A percentile compares a stretch with the other conserved stretches of the same genome.
phyloP scores from a whole-genome alignment of 257 asterid genomes.

The Penstemon barbatus region DNA sequence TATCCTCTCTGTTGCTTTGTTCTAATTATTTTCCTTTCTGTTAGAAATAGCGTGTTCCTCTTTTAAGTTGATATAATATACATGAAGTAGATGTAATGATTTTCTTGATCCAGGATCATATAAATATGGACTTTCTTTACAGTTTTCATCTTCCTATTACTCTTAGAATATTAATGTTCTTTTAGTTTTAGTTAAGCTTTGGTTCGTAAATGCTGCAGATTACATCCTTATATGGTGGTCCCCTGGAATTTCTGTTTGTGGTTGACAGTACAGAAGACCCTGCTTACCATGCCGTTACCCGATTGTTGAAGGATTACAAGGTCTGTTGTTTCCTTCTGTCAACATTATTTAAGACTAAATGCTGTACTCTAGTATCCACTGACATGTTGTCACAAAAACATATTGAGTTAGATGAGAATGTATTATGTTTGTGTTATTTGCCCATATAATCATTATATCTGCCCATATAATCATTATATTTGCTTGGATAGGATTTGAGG shows the following conservation, averaged over 20 bases:
- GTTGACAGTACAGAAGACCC: slow-evolving; percentile 93
- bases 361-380: slow-evolving; percentile 10
- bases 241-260: slow-evolving; percentile 85
- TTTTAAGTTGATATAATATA: slow-evolving; percentile 23
- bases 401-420: slow-evolving; percentile 16
- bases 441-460: background rate
- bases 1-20: slow-evolving; percentile 7
- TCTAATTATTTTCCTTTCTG: slow-evolving; percentile 18
- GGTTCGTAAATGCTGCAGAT: slow-evolving; percentile 58
- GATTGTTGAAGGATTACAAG: slow-evolving; percentile 68
- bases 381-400: slow-evolving; percentile 17
- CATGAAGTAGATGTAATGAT: slow-evolving; percentile 2
- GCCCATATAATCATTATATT: background rate
- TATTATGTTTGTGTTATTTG: background rate
- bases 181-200: slow-evolving; percentile 17
- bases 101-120: slow-evolving; percentile 15
- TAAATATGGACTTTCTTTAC: background rate
- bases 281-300: slow-evolving; percentile 80
- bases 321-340: slow-evolving; percentile 43
- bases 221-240: slow-evolving; percentile 95
- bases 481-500: no score
- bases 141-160: background rate
- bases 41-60: slow-evolving; percentile 10
- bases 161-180: slow-evolving; percentile 14
- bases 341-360: slow-evolving; percentile 16